Evolutionary conservation across 176 grass and related monocot genomes (phyloP).

Genomic region (Typha latifolia): DNA sequence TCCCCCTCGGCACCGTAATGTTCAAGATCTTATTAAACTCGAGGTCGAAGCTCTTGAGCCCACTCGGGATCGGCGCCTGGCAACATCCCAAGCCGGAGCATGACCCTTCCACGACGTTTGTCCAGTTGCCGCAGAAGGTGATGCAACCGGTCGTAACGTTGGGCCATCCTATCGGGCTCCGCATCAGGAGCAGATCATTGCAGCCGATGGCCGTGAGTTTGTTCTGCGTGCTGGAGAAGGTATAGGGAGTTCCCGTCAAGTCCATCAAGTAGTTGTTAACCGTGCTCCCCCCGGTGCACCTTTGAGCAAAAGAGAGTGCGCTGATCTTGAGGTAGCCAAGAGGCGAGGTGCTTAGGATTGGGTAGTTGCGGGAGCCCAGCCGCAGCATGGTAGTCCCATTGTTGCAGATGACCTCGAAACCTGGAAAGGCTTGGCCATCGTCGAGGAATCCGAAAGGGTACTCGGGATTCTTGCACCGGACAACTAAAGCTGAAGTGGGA

Average conservation of each 20-base stretch:
- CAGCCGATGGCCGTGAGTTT: not conserved
- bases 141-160: not conserved
- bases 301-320: not conserved
- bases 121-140: not conserved
- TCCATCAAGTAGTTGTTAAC: not conserved
- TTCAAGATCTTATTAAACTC: not conserved
- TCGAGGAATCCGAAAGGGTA: not conserved
- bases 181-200: not conserved
- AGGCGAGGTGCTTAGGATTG: not conserved
- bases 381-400: not conserved
- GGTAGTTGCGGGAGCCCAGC: not conserved
- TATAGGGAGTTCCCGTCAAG: not conserved
- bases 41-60: conserved; percentile 2
- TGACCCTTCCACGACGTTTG: not conserved
- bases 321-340: not conserved
- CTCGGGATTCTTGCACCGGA: not conserved
- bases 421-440: not conserved
- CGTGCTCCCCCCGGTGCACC: accelerated
- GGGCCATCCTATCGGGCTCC: not conserved
- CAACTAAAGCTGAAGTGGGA: too few relatives aligned
- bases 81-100: conserved; percentile 15
- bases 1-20: not conserved
- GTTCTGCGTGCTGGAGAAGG: not conserved
- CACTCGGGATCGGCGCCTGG: not conserved
- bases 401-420: conserved; percentile 3